phyloP scores from a whole-genome alignment of 768 basidiomycete species.

The Phallus indusiatus region DNA sequence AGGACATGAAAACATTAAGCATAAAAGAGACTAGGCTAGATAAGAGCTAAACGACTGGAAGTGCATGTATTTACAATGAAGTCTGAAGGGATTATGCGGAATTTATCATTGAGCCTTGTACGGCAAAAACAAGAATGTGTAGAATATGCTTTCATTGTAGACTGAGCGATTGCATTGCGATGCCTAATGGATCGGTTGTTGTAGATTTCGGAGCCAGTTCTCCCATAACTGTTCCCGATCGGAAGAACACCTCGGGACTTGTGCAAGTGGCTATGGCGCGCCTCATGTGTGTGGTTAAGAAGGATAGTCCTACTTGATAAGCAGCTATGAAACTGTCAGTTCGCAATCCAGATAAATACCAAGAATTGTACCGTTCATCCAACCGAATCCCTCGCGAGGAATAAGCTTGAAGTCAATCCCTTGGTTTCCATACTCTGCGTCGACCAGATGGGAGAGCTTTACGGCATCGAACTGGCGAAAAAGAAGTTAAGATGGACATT shows the following conservation, averaged over 20 bases:
- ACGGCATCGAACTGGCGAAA: conserved; percentile 80
- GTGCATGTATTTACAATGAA: no score
- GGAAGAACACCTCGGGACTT: conserved; percentile 85
- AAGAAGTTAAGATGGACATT: not conserved
- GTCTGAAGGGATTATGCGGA: not conserved
- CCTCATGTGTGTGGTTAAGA: conserved; percentile 88
- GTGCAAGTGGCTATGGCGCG: conserved; percentile 94
- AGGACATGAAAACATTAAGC: no score
- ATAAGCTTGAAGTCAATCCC: conserved; percentile 98
- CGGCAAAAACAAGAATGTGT: not conserved
- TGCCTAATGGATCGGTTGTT: conserved; percentile 27
- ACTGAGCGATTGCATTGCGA: conserved; percentile 29
- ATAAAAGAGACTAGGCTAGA: no score
- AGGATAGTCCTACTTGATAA: conserved; percentile 93
- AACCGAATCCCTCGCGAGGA: conserved; percentile 95
- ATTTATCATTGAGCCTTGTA: not conserved
- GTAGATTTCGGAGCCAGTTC: conserved; percentile 21
- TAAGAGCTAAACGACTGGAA: no score
- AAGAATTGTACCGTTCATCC: conserved; percentile 78
- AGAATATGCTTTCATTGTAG: conserved; percentile 4
- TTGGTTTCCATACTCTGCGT: conserved; percentile 95
- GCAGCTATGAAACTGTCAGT: conserved; percentile 45
- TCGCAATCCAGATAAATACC: not conserved
- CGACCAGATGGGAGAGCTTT: conserved; percentile 88
- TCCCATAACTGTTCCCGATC: conserved; percentile 26